phyloP scores from a whole-genome alignment of 2,329 filamentous ascomycete species.

The Colletotrichum sansevieriae region DNA sequence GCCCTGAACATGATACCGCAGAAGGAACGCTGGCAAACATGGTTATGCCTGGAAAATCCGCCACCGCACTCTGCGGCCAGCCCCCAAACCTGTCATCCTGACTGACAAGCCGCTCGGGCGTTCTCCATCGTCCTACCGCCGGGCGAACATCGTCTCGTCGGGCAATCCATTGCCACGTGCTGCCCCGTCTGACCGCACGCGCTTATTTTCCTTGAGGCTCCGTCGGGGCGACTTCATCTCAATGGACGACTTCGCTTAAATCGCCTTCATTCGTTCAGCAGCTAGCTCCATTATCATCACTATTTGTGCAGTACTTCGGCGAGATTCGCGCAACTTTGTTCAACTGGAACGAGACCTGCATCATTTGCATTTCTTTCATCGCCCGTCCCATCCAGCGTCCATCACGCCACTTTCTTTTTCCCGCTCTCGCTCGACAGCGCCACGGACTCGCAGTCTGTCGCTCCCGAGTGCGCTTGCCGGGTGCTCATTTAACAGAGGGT shows the following conservation, averaged over 20 bases:
- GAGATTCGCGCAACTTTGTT: slow-evolving; percentile 1
- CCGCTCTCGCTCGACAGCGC: not conserved
- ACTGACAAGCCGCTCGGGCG: not conserved
- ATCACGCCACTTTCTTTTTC: slow-evolving; percentile 19
- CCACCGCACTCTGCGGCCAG: not conserved
- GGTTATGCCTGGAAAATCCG: not conserved
- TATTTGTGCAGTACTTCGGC: not conserved
- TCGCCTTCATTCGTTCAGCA: not conserved
- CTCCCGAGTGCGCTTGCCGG: not conserved
- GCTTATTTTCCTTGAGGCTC: not conserved
- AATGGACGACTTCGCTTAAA: too few relatives aligned
- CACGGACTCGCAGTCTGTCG: not conserved
- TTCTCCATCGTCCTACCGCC: not conserved
- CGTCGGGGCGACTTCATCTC: not conserved
- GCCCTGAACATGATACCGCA: slow-evolving; percentile 10
- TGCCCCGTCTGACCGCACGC: slow-evolving; percentile 2
- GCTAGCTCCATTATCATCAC: not conserved
- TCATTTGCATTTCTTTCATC: slow-evolving; percentile 35
- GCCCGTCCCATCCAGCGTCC: not conserved
- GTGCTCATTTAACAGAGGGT: too few relatives aligned
- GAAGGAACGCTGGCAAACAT: slow-evolving; percentile 3
- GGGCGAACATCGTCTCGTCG: not conserved
- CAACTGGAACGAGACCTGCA: slow-evolving; percentile 25
- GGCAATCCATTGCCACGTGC: slow-evolving; percentile 14
- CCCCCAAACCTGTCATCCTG: slow-evolving; percentile 8